A percentile compares a stretch with the other conserved stretches of the same genome.
Evolutionary conservation across 805 yeast genomes (phyloP).

Genomic region (Saturnispora mendoncae): DNA sequence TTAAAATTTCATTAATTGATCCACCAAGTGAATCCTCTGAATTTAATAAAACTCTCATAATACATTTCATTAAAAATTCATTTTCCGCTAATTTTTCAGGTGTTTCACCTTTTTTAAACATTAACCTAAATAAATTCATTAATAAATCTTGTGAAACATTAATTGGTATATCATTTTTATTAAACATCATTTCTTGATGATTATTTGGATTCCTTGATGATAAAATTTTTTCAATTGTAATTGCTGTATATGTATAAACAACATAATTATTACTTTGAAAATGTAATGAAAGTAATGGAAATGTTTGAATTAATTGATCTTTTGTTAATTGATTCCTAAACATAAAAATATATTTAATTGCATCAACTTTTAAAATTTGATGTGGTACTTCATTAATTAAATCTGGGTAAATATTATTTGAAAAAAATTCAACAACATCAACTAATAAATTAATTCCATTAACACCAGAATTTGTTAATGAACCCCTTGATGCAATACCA

Average conservation of each 20-base stretch:
- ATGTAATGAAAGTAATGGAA: slow-evolving; percentile 70
- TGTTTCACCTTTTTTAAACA: slow-evolving; percentile 46
- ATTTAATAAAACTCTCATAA: slow-evolving; percentile 72
- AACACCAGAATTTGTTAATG: slow-evolving; percentile 73
- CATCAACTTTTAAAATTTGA: slow-evolving; percentile 83
- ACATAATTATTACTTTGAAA: slow-evolving; percentile 62
- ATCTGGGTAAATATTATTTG: slow-evolving; percentile 74
- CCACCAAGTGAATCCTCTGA: slow-evolving; percentile 55
- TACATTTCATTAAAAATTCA: slow-evolving; percentile 83
- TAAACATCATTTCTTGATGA: slow-evolving; percentile 52
- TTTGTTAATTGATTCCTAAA: slow-evolving; percentile 92
- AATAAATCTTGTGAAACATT: slow-evolving; percentile 51
- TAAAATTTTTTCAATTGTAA: slow-evolving; percentile 82
- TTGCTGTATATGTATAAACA: slow-evolving; percentile 87
- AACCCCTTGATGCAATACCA: slow-evolving; percentile 85
- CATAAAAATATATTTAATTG: slow-evolving; percentile 80
- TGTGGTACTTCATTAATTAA: slow-evolving; percentile 49
- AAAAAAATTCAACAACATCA: slow-evolving; percentile 82
- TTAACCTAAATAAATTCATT: slow-evolving; percentile 55
- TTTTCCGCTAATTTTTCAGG: slow-evolving; percentile 94
- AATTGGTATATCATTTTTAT: slow-evolving; percentile 61
- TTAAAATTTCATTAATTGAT: slow-evolving; percentile 40
- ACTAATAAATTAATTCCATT: slow-evolving; percentile 75
- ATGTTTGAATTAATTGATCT: slow-evolving; percentile 66
- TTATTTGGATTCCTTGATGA: slow-evolving; percentile 60